Conservation (phyloP, 78 protist genomes). For the Planoprotostelium fungivorum region DNA sequence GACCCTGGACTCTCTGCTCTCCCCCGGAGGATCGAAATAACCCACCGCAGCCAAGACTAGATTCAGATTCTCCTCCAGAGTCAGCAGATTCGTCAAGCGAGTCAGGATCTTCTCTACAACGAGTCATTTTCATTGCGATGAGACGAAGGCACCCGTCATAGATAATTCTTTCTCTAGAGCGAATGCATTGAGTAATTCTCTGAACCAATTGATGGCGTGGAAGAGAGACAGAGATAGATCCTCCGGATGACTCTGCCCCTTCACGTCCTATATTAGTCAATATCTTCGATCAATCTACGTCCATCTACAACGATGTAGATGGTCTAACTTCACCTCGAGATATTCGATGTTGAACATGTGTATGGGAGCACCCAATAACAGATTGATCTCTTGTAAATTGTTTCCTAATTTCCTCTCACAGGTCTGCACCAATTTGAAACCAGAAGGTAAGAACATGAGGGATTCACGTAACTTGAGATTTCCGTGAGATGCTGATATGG, state of each 20-base stretch:
- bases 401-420: not conserved
- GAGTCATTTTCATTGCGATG: not conserved
- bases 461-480: not conserved
- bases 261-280: too few species aligned
- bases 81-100: not conserved
- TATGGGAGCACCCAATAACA: not conserved
- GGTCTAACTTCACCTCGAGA: not conserved
- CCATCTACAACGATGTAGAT: too few species aligned
- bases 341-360: not conserved
- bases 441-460: not conserved
- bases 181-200: not conserved
- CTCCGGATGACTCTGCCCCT: not conserved
- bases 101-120: not conserved
- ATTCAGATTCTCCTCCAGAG: not conserved
- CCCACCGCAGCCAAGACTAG: not conserved
- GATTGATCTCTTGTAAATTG: not conserved
- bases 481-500: not conserved
- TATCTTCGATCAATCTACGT: too few species aligned
- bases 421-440: not conserved
- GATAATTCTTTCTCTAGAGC: not conserved
- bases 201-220: not conserved
- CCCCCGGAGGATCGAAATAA: not conserved
- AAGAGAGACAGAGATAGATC: not conserved
- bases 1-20: not conserved
- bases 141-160: not conserved